A percentile compares a stretch with the other conserved stretches of the same genome.
phyloP scores from a whole-genome alignment of 768 basidiomycete species.

The Chalciporus piperatus region DNA sequence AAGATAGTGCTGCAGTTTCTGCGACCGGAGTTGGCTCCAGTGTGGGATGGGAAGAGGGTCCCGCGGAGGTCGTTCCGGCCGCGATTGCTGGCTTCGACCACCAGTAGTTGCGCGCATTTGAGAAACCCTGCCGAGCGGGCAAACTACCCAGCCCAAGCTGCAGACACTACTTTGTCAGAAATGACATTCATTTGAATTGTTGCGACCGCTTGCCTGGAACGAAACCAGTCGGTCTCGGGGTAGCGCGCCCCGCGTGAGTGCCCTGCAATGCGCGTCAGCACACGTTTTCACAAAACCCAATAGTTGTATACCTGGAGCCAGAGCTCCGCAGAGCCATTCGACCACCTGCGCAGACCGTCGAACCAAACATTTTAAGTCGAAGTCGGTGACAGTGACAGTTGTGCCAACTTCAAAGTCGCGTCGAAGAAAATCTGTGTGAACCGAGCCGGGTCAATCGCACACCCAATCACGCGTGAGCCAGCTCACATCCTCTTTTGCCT shows the following conservation, averaged over 20 bases:
- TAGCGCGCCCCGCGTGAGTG: conserved; percentile 7
- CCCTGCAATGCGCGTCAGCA: conserved; percentile 18
- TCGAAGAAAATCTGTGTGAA: conserved; percentile 4
- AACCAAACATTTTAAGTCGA: conserved; percentile 19
- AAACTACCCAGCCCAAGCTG: conserved; percentile 1
- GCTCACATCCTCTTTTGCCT: conserved; percentile 15
- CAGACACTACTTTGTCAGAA: conserved; percentile 10
- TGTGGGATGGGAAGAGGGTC: conserved; percentile 1
- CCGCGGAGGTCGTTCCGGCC: not conserved
- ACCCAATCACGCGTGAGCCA: conserved; percentile 7
- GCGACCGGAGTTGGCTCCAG: conserved; percentile 5
- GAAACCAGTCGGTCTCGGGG: conserved; percentile 10
- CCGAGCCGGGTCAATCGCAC: conserved; percentile 13
- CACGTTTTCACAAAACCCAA: not conserved
- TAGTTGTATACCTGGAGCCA: conserved; percentile 18
- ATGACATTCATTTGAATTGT: not conserved
- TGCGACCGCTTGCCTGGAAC: conserved; percentile 19
- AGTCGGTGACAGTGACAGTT: not conserved
- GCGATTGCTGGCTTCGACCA: conserved; percentile 26
- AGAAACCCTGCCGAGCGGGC: conserved; percentile 10
- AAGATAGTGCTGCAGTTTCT: not conserved
- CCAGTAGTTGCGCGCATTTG: conserved; percentile 29
- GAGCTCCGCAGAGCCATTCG: conserved; percentile 24
- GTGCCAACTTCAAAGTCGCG: not conserved
- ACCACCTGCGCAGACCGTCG: conserved; percentile 18